Evolutionary conservation across 371 early-diverging fungal species (phyloP).

Genomic region (Mucor irregularis): DNA sequence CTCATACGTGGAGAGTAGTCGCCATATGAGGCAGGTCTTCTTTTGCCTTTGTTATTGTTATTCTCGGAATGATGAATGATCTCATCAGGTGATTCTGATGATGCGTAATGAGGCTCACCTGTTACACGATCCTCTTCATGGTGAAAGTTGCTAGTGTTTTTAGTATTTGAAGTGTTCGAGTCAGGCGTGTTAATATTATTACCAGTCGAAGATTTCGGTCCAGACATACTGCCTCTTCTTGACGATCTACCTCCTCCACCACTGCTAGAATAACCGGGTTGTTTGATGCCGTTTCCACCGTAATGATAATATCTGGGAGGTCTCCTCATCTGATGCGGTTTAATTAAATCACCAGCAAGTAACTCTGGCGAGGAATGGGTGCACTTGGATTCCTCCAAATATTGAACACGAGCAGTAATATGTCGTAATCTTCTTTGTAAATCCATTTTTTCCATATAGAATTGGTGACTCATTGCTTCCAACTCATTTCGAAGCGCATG

Average conservation of each 20-base stretch:
- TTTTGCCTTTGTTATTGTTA: slow-evolving; percentile 9
- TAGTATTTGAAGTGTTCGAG: no score
- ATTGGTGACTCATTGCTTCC: slow-evolving; percentile 7
- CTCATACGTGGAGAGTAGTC: background rate
- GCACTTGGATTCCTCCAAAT: slow-evolving; percentile 16
- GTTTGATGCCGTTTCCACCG: background rate
- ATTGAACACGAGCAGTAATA: slow-evolving; percentile 13
- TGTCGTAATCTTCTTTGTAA: slow-evolving; percentile 17
- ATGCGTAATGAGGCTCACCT: background rate
- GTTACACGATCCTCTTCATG: background rate
- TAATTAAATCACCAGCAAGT: background rate
- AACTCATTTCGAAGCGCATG: slow-evolving; percentile 3
- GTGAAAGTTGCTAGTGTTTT: background rate
- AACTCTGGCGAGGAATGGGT: background rate
- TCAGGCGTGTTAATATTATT: background rate
- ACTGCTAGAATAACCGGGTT: no score
- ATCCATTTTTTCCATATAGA: slow-evolving; percentile 10
- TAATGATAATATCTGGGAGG: background rate
- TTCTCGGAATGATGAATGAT: slow-evolving; percentile 3
- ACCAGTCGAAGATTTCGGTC: background rate
- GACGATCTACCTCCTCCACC: no score
- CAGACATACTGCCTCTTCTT: no score
- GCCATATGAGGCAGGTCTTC: background rate
- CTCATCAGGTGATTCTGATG: slow-evolving; percentile 13
- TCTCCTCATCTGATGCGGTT: background rate